Percentiles rank a stretch among this genome's conserved stretches.
Conservation (phyloP, 129 eudicot species). For the Solidago caesia region DNA sequence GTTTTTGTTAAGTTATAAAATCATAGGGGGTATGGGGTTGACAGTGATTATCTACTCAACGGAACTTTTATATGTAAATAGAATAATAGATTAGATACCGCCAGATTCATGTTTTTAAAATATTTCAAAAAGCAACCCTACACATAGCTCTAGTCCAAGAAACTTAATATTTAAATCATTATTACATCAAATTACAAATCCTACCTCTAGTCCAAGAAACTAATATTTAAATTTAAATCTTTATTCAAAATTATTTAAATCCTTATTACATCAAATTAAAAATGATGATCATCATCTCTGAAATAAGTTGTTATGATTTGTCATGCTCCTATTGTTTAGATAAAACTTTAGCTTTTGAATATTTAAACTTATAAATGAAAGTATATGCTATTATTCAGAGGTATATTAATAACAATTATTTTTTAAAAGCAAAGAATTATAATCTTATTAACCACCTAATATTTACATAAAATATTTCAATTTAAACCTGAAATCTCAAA, state of each 20-base stretch:
- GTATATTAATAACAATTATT: no score
- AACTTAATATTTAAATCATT: background rate
- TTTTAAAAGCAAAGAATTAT: no score
- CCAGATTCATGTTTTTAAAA: conserved; percentile 48
- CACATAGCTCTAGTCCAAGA: background rate
- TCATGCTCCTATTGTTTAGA: no score
- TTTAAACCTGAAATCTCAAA: no score
- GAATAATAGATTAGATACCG: conserved; percentile 18
- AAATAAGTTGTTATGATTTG: no score
- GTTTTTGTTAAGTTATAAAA: background rate
- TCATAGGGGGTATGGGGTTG: conserved; percentile 16
- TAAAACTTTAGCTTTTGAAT: no score
- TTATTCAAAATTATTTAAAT: no score
- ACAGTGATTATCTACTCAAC: conserved; percentile 34
- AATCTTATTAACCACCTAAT: no score
- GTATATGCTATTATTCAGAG: no score
- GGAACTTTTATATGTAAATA: conserved; percentile 19
- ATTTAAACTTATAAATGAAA: no score
- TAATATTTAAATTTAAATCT: background rate
- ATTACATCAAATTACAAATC: background rate
- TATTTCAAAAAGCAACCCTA: conserved; percentile 26
- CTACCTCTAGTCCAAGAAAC: background rate
- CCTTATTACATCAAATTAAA: background rate
- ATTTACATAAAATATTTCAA: no score
- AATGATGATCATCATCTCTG: no score